A percentile compares a stretch with the other conserved stretches of the same genome.
Evolutionary conservation across 768 basidiomycete genomes (phyloP).

Genomic region (Termitomyces heimii): DNA sequence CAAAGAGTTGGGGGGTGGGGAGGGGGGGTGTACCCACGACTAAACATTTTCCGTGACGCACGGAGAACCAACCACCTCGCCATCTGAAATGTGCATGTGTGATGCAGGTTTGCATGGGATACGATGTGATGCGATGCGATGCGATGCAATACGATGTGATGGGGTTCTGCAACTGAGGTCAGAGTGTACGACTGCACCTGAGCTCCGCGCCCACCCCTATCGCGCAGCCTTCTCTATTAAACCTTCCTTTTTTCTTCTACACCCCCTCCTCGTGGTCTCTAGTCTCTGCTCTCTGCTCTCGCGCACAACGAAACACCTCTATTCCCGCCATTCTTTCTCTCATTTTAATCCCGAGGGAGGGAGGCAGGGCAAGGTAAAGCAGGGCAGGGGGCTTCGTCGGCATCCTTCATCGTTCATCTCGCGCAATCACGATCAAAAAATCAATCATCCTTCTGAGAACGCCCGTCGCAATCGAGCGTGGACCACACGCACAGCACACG

Average conservation of each 20-base stretch:
- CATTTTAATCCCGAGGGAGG: not conserved
- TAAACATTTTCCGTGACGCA: not conserved
- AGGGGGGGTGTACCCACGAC: no score
- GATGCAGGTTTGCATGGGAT: not conserved
- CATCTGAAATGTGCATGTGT: not conserved
- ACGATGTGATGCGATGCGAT: no score
- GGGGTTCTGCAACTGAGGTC: not conserved
- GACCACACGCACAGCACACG: not conserved
- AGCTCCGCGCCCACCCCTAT: not conserved
- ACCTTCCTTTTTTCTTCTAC: no score
- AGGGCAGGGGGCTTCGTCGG: not conserved
- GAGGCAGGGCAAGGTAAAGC: no score
- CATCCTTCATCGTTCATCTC: not conserved
- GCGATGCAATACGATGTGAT: no score
- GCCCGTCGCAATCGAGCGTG: not conserved
- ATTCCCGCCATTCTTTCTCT: not conserved
- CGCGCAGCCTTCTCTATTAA: not conserved
- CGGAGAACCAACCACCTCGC: not conserved
- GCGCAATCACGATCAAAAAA: not conserved
- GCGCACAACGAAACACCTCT: not conserved
- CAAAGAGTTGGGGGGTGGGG: no score
- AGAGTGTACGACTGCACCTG: no score
- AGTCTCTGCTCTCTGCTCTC: no score
- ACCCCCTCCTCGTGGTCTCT: no score
- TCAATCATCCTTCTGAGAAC: not conserved